A percentile compares a stretch with the other conserved stretches of the same genome.
Evolutionary conservation across 208 protist genomes (phyloP).

Genomic region (Leishmania tarentolae): DNA sequence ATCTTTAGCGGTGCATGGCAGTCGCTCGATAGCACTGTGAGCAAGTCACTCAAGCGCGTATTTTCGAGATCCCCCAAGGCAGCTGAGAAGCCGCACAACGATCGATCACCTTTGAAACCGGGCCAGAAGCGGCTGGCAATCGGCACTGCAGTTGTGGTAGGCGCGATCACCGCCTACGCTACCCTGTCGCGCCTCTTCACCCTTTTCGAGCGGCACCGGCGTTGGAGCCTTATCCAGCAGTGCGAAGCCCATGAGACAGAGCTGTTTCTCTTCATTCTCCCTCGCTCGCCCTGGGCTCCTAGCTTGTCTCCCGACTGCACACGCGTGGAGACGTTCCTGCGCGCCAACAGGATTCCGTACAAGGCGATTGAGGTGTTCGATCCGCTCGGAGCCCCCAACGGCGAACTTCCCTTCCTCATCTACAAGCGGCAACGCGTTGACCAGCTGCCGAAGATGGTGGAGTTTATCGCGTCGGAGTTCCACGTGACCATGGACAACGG

Average conservation of each 20-base stretch:
- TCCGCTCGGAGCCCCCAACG: constrained; percentile 34
- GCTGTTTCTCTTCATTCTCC: constrained; percentile 60
- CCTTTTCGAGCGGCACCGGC: constrained; percentile 28
- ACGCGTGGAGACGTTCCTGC: constrained; percentile 59
- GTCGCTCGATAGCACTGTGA: not conserved
- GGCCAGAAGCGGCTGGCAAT: constrained; percentile 23
- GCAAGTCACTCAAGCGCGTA: not conserved
- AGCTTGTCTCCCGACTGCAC: constrained; percentile 54
- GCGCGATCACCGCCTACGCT: constrained; percentile 31
- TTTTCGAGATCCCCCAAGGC: constrained; percentile 1
- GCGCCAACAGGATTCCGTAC: constrained; percentile 60
- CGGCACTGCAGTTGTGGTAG: constrained; percentile 38
- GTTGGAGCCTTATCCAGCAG: constrained; percentile 26
- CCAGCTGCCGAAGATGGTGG: constrained; percentile 35
- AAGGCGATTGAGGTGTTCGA: constrained; percentile 44
- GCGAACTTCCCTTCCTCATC: constrained; percentile 52
- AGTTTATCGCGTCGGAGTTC: constrained; percentile 45
- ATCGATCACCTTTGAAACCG: constrained; percentile 12
- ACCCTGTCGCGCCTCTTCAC: constrained; percentile 36
- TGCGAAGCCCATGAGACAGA: constrained; percentile 24
- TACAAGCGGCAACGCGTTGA: constrained; percentile 40
- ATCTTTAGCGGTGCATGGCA: not conserved
- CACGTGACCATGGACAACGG: constrained; percentile 39
- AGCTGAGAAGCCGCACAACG: not conserved
- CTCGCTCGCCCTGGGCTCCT: constrained; percentile 46